Conservation (phyloP, 495 filamentous ascomycete genomes). For the Baudoinia panamericana region DNA sequence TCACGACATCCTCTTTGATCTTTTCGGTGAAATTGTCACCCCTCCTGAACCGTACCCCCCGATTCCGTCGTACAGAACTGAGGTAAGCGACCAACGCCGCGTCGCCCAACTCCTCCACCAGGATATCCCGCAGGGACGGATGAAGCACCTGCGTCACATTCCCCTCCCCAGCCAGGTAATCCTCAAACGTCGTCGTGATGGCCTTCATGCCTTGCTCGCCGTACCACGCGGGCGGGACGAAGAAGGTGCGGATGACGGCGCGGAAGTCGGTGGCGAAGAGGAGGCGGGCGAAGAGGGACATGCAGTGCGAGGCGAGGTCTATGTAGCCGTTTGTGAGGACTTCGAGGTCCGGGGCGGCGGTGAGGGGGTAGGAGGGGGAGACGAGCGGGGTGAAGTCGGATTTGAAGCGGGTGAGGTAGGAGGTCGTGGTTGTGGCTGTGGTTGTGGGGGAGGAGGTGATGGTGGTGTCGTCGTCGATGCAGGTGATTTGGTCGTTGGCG, state of each 20-base stretch:
- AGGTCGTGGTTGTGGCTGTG: conserved; percentile 53
- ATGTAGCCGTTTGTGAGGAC: conserved; percentile 78
- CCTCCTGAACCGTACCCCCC: conserved; percentile 75
- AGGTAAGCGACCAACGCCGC: conserved; percentile 80
- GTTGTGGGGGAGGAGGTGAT: conserved; percentile 54
- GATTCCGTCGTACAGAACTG: conserved; percentile 73
- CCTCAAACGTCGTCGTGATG: conserved; percentile 83
- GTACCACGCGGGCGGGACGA: conserved; percentile 75
- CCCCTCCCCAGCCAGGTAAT: conserved; percentile 52
- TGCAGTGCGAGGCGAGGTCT: conserved; percentile 81
- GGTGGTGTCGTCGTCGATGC: conserved; percentile 74
- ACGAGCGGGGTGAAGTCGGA: conserved; percentile 66
- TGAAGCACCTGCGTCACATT: conserved; percentile 75
- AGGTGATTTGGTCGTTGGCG: conserved; percentile 95
- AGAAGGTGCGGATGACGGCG: conserved; percentile 70
- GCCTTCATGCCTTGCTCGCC: conserved; percentile 57
- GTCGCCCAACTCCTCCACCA: conserved; percentile 81
- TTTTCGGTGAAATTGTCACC: conserved; percentile 73
- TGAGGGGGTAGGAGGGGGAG: conserved; percentile 62
- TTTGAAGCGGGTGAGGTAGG: conserved; percentile 71
- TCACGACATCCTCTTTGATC: conserved; percentile 77
- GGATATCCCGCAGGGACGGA: conserved; percentile 71
- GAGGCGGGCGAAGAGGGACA: conserved; percentile 65
- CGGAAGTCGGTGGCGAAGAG: conserved; percentile 82
- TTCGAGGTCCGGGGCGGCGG: conserved; percentile 55